Percentiles rank a stretch among this genome's conserved stretches.
Evolutionary conservation across 148 eudicot species (phyloP).

Genomic region (Vaccinium myrtillus): DNA sequence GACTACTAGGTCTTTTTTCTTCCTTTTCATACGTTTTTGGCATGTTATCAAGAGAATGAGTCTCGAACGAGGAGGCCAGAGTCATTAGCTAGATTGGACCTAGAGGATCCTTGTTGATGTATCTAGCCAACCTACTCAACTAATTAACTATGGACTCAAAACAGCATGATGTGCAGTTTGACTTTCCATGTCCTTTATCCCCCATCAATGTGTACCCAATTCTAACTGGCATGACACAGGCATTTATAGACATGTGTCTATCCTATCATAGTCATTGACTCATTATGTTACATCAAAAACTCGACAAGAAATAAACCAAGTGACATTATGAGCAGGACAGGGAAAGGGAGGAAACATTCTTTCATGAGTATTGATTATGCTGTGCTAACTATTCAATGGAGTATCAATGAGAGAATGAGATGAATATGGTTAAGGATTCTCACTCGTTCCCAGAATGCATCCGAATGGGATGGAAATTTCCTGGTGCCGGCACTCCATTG

Average conservation of each 20-base stretch:
- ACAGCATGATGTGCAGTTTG: not conserved
- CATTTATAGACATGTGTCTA: not conserved
- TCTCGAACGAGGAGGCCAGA: not conserved
- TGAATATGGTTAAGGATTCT: slow-evolving; percentile 26
- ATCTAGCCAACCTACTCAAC: not conserved
- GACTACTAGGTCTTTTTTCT: not conserved
- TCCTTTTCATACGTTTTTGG: not conserved
- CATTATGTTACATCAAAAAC: not conserved
- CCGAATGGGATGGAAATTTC: slow-evolving; percentile 80
- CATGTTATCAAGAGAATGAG: not conserved
- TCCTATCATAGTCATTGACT: not conserved
- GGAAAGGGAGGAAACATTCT: not conserved
- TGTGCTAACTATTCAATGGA: not conserved
- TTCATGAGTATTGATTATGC: not conserved
- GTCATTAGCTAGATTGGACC: not conserved
- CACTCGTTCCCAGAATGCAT: slow-evolving; percentile 93
- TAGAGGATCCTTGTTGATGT: not conserved
- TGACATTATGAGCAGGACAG: not conserved
- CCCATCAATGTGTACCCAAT: not conserved
- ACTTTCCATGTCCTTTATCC: not conserved
- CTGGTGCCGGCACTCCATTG: slow-evolving; percentile 93
- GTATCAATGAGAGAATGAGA: slow-evolving; percentile 11
- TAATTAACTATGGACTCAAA: not conserved
- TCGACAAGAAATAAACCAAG: slow-evolving; percentile 7
- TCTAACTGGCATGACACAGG: not conserved